These are phyloP conservation scores for Solanum hybrid DNA, from an alignment of 305 asterid genomes.

Conservation along the genomic window DNA sequence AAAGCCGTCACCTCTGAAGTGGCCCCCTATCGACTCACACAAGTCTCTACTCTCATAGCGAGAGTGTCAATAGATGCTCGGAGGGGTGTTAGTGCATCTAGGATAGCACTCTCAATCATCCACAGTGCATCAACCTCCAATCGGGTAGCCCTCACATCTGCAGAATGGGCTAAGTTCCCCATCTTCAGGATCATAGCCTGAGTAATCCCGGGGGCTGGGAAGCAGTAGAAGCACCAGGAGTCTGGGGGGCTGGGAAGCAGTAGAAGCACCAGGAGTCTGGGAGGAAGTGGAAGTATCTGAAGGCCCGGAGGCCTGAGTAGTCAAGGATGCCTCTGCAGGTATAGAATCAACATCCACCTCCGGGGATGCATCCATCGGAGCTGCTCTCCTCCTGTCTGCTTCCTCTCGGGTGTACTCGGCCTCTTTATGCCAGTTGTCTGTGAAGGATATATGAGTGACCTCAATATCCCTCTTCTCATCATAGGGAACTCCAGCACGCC, in stretches of 20 bases:
- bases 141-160: background rate
- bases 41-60: background rate
- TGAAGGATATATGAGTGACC: background rate
- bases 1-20: background rate
- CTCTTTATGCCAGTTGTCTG: too few relatives aligned
- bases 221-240: background rate
- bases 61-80: background rate
- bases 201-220: background rate
- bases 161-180: background rate
- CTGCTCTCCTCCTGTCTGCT: background rate
- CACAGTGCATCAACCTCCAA: background rate
- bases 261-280: background rate
- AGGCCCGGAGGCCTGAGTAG: background rate
- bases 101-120: background rate
- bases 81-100: background rate
- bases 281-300: background rate
- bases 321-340: background rate
- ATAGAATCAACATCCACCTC: background rate
- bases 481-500: background rate
- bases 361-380: background rate
- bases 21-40: background rate
- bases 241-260: too few relatives aligned
- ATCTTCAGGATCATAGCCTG: background rate
- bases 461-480: background rate
- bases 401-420: background rate